Conservation (phyloP, 164 flowering plant genomes). For the Vitis rotundifolia region DNA sequence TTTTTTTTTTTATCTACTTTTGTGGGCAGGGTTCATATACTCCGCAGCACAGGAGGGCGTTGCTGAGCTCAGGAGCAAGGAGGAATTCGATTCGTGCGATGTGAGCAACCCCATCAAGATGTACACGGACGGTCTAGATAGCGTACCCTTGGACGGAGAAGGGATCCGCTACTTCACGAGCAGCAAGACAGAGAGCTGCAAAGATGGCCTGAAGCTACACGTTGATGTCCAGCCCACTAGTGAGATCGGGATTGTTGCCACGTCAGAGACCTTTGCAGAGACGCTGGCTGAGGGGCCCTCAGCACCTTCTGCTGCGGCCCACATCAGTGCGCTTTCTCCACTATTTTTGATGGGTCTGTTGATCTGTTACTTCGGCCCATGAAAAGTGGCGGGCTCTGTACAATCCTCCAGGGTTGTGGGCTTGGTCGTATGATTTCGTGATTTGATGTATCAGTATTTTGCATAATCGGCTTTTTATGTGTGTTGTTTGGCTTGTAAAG, state of each 20-base stretch:
- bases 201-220: slow-evolving; percentile 67
- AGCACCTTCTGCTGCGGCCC: slow-evolving; percentile 33
- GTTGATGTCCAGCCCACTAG: slow-evolving; percentile 50
- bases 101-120: slow-evolving; percentile 67
- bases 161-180: slow-evolving; percentile 78
- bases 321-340: not conserved
- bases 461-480: no score
- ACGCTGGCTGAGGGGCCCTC: slow-evolving; percentile 36
- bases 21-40: slow-evolving; percentile 69
- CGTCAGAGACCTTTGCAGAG: slow-evolving; percentile 1
- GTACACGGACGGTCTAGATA: slow-evolving; percentile 64
- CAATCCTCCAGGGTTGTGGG: no score
- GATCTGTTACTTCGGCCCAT: slow-evolving; percentile 8
- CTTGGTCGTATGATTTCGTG: no score
- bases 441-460: no score
- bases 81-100: slow-evolving; percentile 67
- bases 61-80: slow-evolving; percentile 56
- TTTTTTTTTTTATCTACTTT: not conserved
- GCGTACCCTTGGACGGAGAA: slow-evolving; percentile 46
- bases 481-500: no score
- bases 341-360: slow-evolving; percentile 16
- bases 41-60: slow-evolving; percentile 58
- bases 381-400: no score
- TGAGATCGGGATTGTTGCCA: slow-evolving; percentile 1
- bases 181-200: slow-evolving; percentile 55